phyloP scores from a whole-genome alignment of 2,329 filamentous ascomycete species.

The Sarocladium strictum region DNA sequence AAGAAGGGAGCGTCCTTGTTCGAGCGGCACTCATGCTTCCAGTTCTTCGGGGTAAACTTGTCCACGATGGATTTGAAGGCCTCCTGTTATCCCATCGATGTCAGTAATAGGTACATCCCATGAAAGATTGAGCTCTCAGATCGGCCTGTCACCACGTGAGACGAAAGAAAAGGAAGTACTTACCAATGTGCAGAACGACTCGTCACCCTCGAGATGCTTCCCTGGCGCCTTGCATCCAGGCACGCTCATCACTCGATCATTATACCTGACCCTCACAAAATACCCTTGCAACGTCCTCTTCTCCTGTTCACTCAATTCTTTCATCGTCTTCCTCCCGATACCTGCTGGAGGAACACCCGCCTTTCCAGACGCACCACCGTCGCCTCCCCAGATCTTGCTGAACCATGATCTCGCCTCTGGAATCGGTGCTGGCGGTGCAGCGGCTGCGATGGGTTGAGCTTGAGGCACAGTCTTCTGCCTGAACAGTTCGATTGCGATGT shows the following conservation, averaged over 20 bases:
- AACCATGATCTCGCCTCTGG: conserved; percentile 17
- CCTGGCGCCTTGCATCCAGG: conserved; percentile 72
- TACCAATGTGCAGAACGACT: conserved; percentile 85
- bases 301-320: conserved; percentile 51
- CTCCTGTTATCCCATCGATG: conserved; percentile 40
- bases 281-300: conserved; percentile 61
- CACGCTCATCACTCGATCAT: conserved; percentile 74
- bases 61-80: conserved; percentile 93
- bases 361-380: background rate
- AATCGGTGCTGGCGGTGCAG: background rate
- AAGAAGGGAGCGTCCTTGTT: conserved; percentile 38
- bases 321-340: conserved; percentile 56
- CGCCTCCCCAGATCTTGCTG: conserved; percentile 1
- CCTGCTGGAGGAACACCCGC: conserved; percentile 27
- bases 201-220: conserved; percentile 81
- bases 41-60: conserved; percentile 77
- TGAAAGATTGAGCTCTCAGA: too few relatives aligned
- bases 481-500: conserved; percentile 89
- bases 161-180: conserved; percentile 22
- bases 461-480: conserved; percentile 31
- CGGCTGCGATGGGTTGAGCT: conserved; percentile 21
- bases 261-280: conserved; percentile 88
- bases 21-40: conserved; percentile 53
- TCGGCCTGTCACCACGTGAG: too few relatives aligned
- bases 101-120: conserved; percentile 11